Evolutionary conservation across 78 protist species (phyloP), one percentile per base, ranked within the genome.

Genomic region (Planoprotostelium fungivorum): DNA sequence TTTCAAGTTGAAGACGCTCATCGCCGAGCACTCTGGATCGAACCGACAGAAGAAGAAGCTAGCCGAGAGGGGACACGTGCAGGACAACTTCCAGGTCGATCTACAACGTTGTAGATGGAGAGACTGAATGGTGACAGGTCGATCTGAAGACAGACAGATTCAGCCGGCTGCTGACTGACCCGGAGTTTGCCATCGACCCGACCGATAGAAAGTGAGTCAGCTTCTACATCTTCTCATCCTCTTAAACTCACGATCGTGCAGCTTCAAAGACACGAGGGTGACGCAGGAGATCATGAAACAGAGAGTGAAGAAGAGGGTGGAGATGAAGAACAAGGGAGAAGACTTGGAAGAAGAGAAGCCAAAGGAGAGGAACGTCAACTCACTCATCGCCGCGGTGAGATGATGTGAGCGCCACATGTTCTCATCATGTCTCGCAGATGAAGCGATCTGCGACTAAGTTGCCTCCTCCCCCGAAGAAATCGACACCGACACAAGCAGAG

Each of bases 141-240:
- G 88, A 95, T 34, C 38, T 84, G 29, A 38, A 86, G 16, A 96
- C 92, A 38, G 38, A 5, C 5, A 91, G 97, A 90, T 89, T 95
- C 73, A 31, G 28, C 0, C 25, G 63, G 1, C 0, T 95, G 9
- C 88, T 1, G 87, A 25, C 0, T 34, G 84, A 88, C 34, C 16
- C 90, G 31, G 88, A 84, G 1, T 95, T 87, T 35, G 92, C 92
- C 16, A 63, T 95, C 29, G 97, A 95, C 73, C 97, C 97, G 89
- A 92, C 92, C 25, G 90, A 91, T 38, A 93, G 96, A 1, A 35
- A 89, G 87, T 95, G 16, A 51, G 73, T 25, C 16, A n/a, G n/a
- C n/a, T n/a, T n/a, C n/a, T n/a, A n/a, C n/a, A n/a, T n/a, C n/a
- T n/a, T n/a, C n/a, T n/a, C n/a, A n/a, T n/a, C n/a, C n/a, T n/a